phyloP scores from a whole-genome alignment of 176 grass and related monocot genomes.

The Triticum timopheevii region DNA sequence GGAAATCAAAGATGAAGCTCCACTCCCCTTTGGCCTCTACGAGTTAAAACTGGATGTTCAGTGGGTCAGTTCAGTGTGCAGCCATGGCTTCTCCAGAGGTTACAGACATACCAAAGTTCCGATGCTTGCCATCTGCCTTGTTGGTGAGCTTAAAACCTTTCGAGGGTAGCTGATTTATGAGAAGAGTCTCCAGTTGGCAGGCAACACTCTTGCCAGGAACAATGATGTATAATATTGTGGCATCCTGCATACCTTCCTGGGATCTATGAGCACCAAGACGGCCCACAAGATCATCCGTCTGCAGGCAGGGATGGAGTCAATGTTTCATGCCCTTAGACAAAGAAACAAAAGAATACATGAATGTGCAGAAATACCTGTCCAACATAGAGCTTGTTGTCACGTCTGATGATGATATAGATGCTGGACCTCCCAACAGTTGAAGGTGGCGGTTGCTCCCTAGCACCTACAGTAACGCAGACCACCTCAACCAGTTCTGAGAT shows the following conservation, averaged over 20 bases:
- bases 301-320: constrained; percentile 34
- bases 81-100: constrained; percentile 44
- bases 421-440: constrained; percentile 86
- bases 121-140: constrained; percentile 87
- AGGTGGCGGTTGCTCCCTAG: constrained; percentile 83
- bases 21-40: background rate
- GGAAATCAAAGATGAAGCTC: background rate
- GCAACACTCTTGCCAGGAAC: constrained; percentile 92
- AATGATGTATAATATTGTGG: constrained; percentile 55
- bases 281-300: constrained; percentile 93
- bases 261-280: constrained; percentile 66
- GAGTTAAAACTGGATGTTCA: constrained; percentile 16
- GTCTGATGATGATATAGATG: constrained; percentile 78
- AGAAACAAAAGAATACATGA: background rate
- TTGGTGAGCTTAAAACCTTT: constrained; percentile 78
- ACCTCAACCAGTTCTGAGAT: constrained; percentile 51
- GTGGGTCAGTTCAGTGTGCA: constrained; percentile 14
- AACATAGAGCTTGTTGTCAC: constrained; percentile 77
- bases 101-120: constrained; percentile 66
- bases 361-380: constrained; percentile 65
- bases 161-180: constrained; percentile 81
- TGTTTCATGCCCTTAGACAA: background rate
- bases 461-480: constrained; percentile 57
- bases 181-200: constrained; percentile 89
- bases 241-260: constrained; percentile 82